Evolutionary conservation across 306 rosid species (phyloP).

Genomic region (Erythrophleum fordii): DNA sequence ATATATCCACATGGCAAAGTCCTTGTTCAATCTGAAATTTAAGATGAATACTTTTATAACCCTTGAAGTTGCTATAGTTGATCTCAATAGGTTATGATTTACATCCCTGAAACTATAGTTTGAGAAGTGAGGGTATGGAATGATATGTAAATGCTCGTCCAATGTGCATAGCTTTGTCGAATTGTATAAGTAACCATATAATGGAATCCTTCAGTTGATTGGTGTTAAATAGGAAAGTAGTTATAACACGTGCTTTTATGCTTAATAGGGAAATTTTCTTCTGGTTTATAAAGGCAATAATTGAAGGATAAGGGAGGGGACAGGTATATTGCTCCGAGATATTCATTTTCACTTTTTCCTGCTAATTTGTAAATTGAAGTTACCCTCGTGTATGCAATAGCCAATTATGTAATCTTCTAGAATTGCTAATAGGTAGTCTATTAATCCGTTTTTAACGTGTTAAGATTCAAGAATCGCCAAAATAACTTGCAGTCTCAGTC

Average conservation of each 20-base stretch:
- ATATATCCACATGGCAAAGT: slow-evolving; percentile 97
- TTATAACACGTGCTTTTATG: background rate
- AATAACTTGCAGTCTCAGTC: background rate
- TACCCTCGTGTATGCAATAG: background rate
- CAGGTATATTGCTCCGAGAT: too few relatives aligned
- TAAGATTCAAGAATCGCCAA: background rate
- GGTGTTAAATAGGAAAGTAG: background rate
- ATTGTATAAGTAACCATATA: background rate
- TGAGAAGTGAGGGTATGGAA: background rate
- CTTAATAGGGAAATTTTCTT: background rate
- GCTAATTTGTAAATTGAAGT: background rate
- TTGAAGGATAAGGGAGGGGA: background rate
- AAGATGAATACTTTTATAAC: slow-evolving; percentile 2
- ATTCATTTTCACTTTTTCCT: background rate
- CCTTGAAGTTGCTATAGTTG: too few relatives aligned
- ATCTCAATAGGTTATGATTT: background rate
- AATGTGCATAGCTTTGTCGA: slow-evolving; percentile 12
- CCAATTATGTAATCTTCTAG: background rate
- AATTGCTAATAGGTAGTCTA: background rate
- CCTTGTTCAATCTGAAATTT: slow-evolving; percentile 65
- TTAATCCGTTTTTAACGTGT: background rate
- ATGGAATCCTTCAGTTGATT: background rate
- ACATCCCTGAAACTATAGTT: slow-evolving; percentile 7
- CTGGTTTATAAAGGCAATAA: background rate
- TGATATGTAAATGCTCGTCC: slow-evolving; percentile 29